Conservation (phyloP, 176 grass and related monocot species). For the Zoysia pacifica region DNA sequence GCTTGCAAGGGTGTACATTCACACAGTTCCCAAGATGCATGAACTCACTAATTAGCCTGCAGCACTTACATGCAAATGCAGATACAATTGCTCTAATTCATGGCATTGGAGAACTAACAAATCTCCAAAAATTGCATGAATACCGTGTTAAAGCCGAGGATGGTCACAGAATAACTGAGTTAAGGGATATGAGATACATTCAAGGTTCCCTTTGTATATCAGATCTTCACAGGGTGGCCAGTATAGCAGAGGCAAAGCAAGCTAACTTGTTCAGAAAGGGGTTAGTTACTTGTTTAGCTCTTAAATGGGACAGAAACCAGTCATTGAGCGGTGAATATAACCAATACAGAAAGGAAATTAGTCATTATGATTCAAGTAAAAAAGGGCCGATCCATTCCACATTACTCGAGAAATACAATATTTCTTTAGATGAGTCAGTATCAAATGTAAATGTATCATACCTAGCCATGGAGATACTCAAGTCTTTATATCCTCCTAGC, state of each 20-base stretch:
- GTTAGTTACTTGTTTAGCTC: constrained; percentile 16
- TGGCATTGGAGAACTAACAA: constrained; percentile 43
- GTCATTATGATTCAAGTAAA: not conserved
- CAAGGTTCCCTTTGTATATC: constrained; percentile 29
- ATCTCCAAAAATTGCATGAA: constrained; percentile 37
- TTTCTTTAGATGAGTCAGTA: not conserved
- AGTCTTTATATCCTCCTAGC: not conserved
- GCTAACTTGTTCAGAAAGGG: constrained; percentile 29
- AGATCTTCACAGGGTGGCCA: constrained; percentile 16
- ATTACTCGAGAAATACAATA: not conserved
- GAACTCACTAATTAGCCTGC: constrained; percentile 28
- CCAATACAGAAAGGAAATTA: not conserved
- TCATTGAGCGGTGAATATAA: constrained; percentile 14
- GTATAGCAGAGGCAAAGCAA: constrained; percentile 20
- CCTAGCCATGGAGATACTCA: not conserved
- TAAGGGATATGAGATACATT: constrained; percentile 31
- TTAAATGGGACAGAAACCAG: constrained; percentile 15
- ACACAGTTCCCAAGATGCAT: constrained; percentile 22
- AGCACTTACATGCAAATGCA: constrained; percentile 37
- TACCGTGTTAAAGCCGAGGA: constrained; percentile 16
- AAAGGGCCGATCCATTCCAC: not conserved
- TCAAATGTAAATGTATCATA: not conserved
- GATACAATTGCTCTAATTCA: constrained; percentile 31
- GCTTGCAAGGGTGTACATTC: constrained; percentile 26
- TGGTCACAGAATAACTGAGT: constrained; percentile 46